Evolutionary conservation across 2,329 filamentous ascomycete species (phyloP).

Genomic region (Rhynchosporium secalis): DNA sequence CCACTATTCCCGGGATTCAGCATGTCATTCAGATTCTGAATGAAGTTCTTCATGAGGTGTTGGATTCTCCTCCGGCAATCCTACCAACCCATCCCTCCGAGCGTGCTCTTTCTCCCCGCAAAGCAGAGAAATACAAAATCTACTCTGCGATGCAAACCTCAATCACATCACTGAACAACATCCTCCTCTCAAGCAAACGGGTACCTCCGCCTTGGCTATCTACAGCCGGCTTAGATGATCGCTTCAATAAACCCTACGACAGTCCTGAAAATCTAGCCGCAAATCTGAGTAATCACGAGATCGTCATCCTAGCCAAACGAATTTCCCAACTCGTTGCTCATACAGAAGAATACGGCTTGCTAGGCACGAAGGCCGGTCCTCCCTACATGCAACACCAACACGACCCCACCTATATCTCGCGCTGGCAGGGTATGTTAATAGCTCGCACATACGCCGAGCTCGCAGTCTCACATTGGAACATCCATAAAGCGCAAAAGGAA

Average conservation of each 20-base stretch:
- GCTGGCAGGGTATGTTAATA: constrained; percentile 6
- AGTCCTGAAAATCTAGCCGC: constrained; percentile 15
- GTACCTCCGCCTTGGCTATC: constrained; percentile 13
- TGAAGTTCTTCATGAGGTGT: constrained; percentile 13
- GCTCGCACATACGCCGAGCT: constrained; percentile 3
- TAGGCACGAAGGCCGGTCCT: constrained; percentile 17
- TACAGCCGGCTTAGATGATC: neutral
- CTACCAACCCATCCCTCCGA: constrained; percentile 4
- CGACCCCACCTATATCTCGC: neutral
- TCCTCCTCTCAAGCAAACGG: constrained; percentile 5
- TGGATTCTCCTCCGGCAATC: constrained; percentile 5
- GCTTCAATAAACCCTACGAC: constrained; percentile 6
- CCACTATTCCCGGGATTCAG: neutral
- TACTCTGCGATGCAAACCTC: constrained; percentile 19
- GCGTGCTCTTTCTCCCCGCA: neutral
- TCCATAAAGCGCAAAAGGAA: constrained; percentile 8
- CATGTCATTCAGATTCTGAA: constrained; percentile 2
- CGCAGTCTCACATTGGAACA: constrained; percentile 9
- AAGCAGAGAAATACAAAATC: constrained; percentile 19
- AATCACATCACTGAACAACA: neutral
- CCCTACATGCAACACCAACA: neutral
- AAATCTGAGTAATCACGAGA: constrained; percentile 21
- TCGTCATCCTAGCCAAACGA: constrained; percentile 22
- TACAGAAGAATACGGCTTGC: constrained; percentile 15
- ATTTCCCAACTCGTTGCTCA: constrained; percentile 19